Evolutionary conservation across 1,139 yeast genomes (phyloP), one percentile per base, ranked within the genome.

Genomic region (Protomyces inundatus): DNA sequence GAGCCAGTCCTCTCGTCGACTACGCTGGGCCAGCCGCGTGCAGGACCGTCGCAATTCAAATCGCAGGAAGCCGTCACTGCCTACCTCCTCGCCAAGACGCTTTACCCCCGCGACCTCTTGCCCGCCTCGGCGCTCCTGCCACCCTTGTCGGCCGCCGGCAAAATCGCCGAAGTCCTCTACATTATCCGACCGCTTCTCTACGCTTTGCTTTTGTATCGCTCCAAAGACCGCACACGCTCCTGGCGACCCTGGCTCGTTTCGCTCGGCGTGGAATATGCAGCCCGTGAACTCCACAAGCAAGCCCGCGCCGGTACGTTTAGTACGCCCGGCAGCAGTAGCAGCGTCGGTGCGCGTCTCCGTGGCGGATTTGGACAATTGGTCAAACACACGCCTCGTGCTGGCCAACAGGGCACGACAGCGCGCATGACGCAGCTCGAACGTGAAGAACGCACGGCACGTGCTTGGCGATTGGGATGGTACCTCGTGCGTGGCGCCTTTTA

Each of bases 221-320:
- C 63, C 12, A 53, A 53, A 32, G 59, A 64, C 32, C 40, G 45
- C 10, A 53, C 52, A 37, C 34, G 63, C 7, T 57, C 48, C n/a
- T 78, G 80, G 80, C 71, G 75, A 10, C 80, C 80, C 4, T 77
- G 80, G 80, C 55, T 76, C 5, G 69, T 71, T 2, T 80, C 80
- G 3, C 52, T 75, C n/a, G 69, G 70, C 2, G 59, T 77, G 5
- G 80, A 77, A 64, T 70, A 72, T 51, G 53, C 71, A 32, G 71
- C 78, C 1, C 72, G 77, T 10, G 68, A 70, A 54, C 66, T 75
- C 37, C 64, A 63, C 59, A 64, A 54, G 64, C 55, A 52, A 61
- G 70, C 52, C 57, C 48, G 48, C 48, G 48, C 48, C 32, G 48
- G 48, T 16, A 42, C 48, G n/a, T 66, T 46, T 36, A 45, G 34